Evolutionary conservation across 495 filamentous ascomycete genomes (phyloP).

Genomic region (Neurospora sp.): DNA sequence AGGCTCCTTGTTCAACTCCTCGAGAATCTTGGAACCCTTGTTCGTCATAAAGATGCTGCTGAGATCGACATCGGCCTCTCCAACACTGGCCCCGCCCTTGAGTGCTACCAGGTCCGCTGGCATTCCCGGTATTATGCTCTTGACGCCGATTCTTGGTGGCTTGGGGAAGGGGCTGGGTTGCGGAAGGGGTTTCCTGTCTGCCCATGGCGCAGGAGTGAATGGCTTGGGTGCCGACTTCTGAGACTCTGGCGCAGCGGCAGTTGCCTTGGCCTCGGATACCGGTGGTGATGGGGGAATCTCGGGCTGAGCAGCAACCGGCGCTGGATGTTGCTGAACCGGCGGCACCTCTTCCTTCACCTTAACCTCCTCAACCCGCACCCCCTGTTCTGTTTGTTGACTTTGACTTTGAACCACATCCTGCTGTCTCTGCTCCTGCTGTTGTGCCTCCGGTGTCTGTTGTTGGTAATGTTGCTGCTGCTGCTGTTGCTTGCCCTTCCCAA

Average conservation of each 20-base stretch:
- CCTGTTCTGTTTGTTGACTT: neutral
- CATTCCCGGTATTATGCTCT: neutral
- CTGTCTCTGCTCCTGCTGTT: neutral
- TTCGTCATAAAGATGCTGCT: conserved; percentile 31
- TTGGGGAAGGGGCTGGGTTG: neutral
- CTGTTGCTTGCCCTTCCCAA: neutral
- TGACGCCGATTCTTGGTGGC: neutral
- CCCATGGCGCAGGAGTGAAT: conserved; percentile 16
- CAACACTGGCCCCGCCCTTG: neutral
- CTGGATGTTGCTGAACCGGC: neutral
- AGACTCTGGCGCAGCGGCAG: neutral
- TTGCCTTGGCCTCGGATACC: neutral
- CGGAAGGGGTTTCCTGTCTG: neutral
- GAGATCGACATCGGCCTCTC: conserved; percentile 15
- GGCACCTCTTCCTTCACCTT: neutral
- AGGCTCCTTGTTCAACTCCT: conserved; percentile 9
- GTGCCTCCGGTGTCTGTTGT: neutral
- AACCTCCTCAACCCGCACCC: neutral
- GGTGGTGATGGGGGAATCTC: conserved; percentile 7
- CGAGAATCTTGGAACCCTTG: conserved; percentile 23
- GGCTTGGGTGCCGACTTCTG: neutral
- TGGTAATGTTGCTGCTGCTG: neutral
- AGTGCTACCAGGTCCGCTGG: neutral
- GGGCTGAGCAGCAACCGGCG: neutral
- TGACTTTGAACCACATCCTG: neutral